Conservation (phyloP, 495 filamentous ascomycete genomes). For the Paragyromitra xinjiangensis region DNA sequence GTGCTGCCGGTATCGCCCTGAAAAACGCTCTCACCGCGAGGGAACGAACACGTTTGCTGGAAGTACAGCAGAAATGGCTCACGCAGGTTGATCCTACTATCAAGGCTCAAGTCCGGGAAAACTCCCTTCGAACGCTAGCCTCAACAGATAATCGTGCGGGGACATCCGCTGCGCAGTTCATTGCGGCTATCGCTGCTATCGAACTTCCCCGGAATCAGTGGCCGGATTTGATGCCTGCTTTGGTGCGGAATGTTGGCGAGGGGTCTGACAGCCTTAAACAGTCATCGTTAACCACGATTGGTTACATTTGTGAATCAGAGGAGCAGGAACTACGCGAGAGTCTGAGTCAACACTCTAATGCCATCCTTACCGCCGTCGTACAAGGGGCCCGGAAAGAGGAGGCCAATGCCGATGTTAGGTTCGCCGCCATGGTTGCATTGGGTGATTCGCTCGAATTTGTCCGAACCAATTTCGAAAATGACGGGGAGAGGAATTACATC, state of each 20-base stretch:
- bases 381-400: conserved; percentile 98
- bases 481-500: conserved; percentile 98
- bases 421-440: conserved; percentile 89
- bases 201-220: conserved; percentile 93
- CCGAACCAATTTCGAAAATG: conserved; percentile 96
- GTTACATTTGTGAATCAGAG: conserved; percentile 96
- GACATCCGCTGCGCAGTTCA: conserved; percentile 89
- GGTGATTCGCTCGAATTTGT: conserved; percentile 99
- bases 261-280: conserved; percentile 89
- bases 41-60: conserved; percentile 82
- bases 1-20: conserved; percentile 91
- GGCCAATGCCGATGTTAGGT: conserved; percentile 84
- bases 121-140: conserved; percentile 82
- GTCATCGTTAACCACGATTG: conserved; percentile 89
- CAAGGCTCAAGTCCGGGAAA: conserved; percentile 85
- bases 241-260: conserved; percentile 90
- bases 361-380: conserved; percentile 95
- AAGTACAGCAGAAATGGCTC: conserved; percentile 91
- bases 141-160: conserved; percentile 81
- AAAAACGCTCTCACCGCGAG: conserved; percentile 97
- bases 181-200: conserved; percentile 92
- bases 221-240: conserved; percentile 87
- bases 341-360: conserved; percentile 87
- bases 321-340: conserved; percentile 84
- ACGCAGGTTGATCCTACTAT: conserved; percentile 77